Evolutionary conservation across 306 rosid species (phyloP), one percentile per base, ranked within the genome.

Genomic region (Nissolia schottii): DNA sequence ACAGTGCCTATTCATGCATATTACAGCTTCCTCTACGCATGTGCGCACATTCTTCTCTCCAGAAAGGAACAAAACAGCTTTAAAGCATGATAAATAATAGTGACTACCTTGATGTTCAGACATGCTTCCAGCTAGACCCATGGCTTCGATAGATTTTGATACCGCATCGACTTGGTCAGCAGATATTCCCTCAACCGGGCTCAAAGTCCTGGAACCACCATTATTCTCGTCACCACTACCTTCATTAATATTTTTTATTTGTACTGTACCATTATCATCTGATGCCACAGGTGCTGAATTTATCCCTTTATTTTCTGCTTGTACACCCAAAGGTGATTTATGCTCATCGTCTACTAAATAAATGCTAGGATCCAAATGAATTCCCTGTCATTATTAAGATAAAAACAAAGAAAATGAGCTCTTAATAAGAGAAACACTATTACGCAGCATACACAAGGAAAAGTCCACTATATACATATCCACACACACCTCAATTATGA

Each of bases 321-420:
- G 64, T 57, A 24, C 40, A n/a, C 43, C 75, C n/a, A 80, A 64
- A 25, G 82, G 82, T 41, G 87, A 59, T 73, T 91, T 94, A 28
- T 82, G 88, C 48, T 87, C 97, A 28, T 94, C 92, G 19, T 94
- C 97, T 88, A 94, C 95, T 68, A 94, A 85, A 86, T 94, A 91
- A 79, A 94, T 94, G 80, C 97, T 94, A 64, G 98, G 98, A 82
- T 94, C 97, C 85, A 94, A 83, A 87, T 94, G 97, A 45, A 87
- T 87, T 73, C 98, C 98, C 98, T 89, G 85, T 38, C 71, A 77
- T 73, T 56, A 64, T 51, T 49, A 65, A 15, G 37, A 70, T 6
- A 61, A 24, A 11, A 37, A 76, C 5, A 67, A 46, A 32, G 45
- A 69, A 29, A 50, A 41, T 69, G 34, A 68, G 20, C 56, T 43